Base-by-base conservation (phyloP, 75 land plant genomes). In the Pinus albicaulis region DNA sequence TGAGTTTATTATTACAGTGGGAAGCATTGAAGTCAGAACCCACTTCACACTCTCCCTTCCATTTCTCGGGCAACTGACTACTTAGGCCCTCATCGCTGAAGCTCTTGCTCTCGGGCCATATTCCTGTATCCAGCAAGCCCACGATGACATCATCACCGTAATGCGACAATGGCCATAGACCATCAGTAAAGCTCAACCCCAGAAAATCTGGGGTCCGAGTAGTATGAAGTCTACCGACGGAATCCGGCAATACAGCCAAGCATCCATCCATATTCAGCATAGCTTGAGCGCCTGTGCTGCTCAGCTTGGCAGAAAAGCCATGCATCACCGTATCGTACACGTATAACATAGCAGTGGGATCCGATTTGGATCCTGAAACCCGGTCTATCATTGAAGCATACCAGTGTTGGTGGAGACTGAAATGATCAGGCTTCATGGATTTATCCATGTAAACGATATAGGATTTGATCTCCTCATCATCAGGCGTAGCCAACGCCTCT, bases 1-100 rank as follows among this genome's bases (percentile, higher is more conserved):
- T 88, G 15, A 88, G 80, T 80, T 88, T 88, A 0, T 20, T 31
- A 76, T 92, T 92, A 55, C 92, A 92, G 59, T 74, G n/a, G 24
- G 82, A 73, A 0, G 86, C 52, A 31, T 79, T 78, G 79, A 91
- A 91, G 34, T 57, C 72, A 23, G 76, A 26, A 55, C 88, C 86
- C 8, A 4, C 73, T 68, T 81, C 83, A 59, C 93, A 91, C 55
- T 11, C 76, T 3, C 93, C 93, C 66, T 83, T 89, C 93, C 93
- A 91, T 26, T 74, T 80, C 4, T 71, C 70, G 1, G 89, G 89
- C 25, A 83, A 8, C 0, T 74, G 78, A 8, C 44, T 13, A 78
- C 89, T 59, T 44, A 44, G 7, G 13, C 86, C 86, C 16, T 63
- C 61, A 62, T 91, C 91, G 13, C 61, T 80, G 56, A 75, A 91